Evolutionary conservation across 768 basidiomycete genomes (phyloP), one percentile per base, ranked within the genome.

Genomic region (Russula sp.): DNA sequence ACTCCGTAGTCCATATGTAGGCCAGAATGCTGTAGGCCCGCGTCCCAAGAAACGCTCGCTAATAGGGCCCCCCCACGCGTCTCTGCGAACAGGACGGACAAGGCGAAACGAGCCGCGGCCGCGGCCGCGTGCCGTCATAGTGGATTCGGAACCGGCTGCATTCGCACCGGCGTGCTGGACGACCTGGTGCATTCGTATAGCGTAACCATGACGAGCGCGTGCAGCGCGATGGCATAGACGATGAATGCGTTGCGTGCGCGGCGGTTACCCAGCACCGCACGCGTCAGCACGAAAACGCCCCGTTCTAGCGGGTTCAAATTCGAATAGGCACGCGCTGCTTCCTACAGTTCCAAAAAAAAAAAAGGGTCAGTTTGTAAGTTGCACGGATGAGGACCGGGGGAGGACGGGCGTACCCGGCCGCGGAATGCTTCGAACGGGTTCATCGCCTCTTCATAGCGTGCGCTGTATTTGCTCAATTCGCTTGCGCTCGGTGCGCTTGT

Each of bases 371-470:
- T 22, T n/a, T 44, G 44, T 45, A 9, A 22, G 22, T 22, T 22
- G 22, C 22, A 22, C 22, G 22, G 22, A 22, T 22, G 22, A 22
- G 22, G 22, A 22, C 27, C 2, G 27, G 27, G 27, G 27, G 27
- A 27, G 27, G 27, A 27, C 8, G 8, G 8, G 83, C 94, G 68
- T 69, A 97, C 96, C 73, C 94, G 80, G 1, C 96, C 94, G 66
- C 94, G 85, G 81, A 99, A 98, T 7, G 89, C 94, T 74, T 98
- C 95, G 72, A 99, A 99, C 0, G 97, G 96, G 71, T 99, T 98
- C 85, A 98, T 94, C 57, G 91, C 85, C 75, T 97, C 91, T 72
- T 98, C 96, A 71, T 99, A 99, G 72, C 94, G 81, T 66, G 88
- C 83, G 54, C 87, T 85, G 74, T 98, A 99, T 71, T 86, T 91